Evolutionary conservation across 306 rosid species (phyloP).

Genomic region (Calophaca sinica): DNA sequence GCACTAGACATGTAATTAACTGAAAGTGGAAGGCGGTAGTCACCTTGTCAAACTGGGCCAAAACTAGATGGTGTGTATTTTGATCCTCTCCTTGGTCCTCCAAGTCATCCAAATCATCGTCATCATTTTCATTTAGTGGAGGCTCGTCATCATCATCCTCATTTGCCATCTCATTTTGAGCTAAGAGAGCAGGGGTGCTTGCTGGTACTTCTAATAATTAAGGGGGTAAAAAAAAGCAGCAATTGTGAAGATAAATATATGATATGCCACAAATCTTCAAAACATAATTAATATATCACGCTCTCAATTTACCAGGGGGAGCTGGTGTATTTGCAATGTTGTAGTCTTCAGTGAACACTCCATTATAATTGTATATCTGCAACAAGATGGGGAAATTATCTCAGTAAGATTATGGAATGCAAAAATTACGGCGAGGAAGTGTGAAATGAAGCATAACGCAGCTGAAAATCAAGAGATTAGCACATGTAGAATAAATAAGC

Average conservation of each 20-base stretch:
- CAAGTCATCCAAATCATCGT: conserved; percentile 93
- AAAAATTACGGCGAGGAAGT: conserved; percentile 35
- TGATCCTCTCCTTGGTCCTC: conserved; percentile 93
- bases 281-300: conserved; percentile 36
- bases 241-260: conserved; percentile 17
- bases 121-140: conserved; percentile 93
- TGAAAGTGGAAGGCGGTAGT: conserved; percentile 38
- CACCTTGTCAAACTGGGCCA: conserved; percentile 99
- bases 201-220: conserved; percentile 66
- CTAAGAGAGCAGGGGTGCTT: conserved; percentile 79
- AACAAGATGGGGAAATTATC: conserved; percentile 15
- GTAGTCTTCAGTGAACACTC: conserved; percentile 86
- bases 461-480: conserved; percentile 13
- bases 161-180: conserved; percentile 70
- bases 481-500: background rate
- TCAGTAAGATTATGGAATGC: conserved; percentile 33
- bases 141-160: conserved; percentile 91
- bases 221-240: conserved; percentile 28
- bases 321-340: conserved; percentile 94
- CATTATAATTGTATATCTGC: conserved; percentile 92
- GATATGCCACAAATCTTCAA: conserved; percentile 28
- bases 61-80: conserved; percentile 83
- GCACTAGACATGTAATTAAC: conserved; percentile 52
- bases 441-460: conserved; percentile 25
- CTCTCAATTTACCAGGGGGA: conserved; percentile 70